These are phyloP conservation scores for Claviceps spartinae DNA, from an alignment of 2,329 filamentous ascomycete genomes.

Conservation along the genomic window DNA sequence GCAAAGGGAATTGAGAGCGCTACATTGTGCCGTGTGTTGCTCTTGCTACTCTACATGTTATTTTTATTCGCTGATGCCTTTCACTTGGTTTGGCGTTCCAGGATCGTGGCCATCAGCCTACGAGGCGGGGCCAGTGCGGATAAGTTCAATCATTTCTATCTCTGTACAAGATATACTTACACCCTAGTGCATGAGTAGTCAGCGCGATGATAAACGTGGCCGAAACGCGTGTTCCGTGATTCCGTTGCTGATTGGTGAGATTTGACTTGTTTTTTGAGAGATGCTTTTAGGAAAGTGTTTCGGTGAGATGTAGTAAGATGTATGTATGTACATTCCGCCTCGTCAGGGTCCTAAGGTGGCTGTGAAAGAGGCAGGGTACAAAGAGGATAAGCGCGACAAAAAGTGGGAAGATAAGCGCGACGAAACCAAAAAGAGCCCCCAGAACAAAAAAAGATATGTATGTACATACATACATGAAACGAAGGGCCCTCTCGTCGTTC, in stretches of 20 bases:
- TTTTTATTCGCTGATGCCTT: background rate
- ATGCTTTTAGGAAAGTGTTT: background rate
- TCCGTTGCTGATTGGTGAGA: background rate
- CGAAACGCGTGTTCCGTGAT: background rate
- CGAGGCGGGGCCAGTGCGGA: background rate
- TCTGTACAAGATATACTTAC: background rate
- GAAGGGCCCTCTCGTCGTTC: background rate
- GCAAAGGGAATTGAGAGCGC: background rate
- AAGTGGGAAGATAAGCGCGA: background rate
- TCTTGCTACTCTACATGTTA: background rate
- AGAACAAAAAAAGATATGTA: background rate
- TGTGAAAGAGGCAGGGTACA: too few relatives aligned
- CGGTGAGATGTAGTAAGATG: background rate
- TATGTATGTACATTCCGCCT: background rate
- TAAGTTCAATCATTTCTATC: background rate
- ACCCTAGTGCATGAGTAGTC: background rate
- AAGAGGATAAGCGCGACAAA: background rate
- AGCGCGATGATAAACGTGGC: background rate
- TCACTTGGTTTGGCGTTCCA: slow-evolving; percentile 1
- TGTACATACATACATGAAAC: background rate
- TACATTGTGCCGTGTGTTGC: background rate
- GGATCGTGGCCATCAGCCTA: background rate
- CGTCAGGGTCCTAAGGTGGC: too few relatives aligned
- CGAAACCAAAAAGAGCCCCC: background rate
- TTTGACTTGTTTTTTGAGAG: background rate